A percentile compares a stretch with the other conserved stretches of the same genome.
Evolutionary conservation across 331 rosid genomes (phyloP).

Genomic region (Telfairia occidentalis): DNA sequence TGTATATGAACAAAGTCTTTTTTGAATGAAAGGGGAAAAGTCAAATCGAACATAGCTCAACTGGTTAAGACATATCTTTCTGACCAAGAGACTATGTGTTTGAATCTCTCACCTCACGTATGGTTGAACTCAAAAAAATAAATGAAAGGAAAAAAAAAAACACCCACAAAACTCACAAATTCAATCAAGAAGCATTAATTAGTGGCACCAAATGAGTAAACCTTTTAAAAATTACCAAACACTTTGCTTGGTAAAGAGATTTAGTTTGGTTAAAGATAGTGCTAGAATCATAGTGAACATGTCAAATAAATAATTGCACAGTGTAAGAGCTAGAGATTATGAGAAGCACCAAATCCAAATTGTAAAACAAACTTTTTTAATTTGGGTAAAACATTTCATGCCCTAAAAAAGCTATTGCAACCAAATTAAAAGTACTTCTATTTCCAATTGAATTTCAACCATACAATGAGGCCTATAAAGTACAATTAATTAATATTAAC

Average conservation of each 20-base stretch:
- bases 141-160: no score
- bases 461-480: not conserved
- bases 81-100: no score
- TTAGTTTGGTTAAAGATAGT: not conserved
- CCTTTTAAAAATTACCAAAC: not conserved
- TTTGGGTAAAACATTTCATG: not conserved
- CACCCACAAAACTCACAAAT: not conserved
- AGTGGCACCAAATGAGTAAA: not conserved
- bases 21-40: no score
- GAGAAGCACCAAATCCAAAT: not conserved
- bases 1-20: no score
- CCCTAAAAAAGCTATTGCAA: not conserved
- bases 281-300: not conserved
- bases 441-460: not conserved
- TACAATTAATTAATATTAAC: conserved; percentile 2
- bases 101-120: no score
- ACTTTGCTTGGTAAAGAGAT: not conserved
- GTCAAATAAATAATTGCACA: not conserved
- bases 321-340: not conserved
- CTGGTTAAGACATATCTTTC: no score
- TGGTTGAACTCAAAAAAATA: no score
- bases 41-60: no score
- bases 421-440: not conserved
- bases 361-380: not conserved
- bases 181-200: not conserved